Evolutionary conservation across 768 basidiomycete species (phyloP).

Genomic region (Mycena leptocephala): DNA sequence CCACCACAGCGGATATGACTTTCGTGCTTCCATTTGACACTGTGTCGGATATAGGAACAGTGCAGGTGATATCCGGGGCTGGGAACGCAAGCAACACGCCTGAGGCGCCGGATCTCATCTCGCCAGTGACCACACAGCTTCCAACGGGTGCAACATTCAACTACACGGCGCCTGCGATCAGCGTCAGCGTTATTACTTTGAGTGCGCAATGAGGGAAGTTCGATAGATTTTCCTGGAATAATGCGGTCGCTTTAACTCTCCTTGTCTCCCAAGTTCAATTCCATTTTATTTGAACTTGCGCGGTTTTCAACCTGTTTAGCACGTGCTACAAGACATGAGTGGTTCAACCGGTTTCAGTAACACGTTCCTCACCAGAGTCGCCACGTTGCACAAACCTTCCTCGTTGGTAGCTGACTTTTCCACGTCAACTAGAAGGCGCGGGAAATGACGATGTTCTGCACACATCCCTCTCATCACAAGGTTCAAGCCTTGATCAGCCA

Average conservation of each 20-base stretch:
- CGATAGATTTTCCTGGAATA: background rate
- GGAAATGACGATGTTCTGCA: background rate
- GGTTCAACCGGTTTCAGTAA: background rate
- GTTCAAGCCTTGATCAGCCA: background rate
- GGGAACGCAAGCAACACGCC: constrained; percentile 72
- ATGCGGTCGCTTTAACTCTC: background rate
- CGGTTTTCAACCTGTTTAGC: background rate
- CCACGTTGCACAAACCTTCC: too few species aligned
- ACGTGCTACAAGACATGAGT: background rate
- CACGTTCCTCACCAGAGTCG: too few species aligned
- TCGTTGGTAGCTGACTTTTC: background rate
- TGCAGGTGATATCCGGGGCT: constrained; percentile 65
- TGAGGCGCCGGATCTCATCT: constrained; percentile 60
- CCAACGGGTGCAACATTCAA: constrained; percentile 66
- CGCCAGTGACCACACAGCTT: constrained; percentile 63
- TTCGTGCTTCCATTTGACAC: constrained; percentile 71
- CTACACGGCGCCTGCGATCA: constrained; percentile 68
- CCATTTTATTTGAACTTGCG: too few species aligned
- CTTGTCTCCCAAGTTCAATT: too few species aligned
- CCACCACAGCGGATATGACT: constrained; percentile 56
- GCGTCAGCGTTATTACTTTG: constrained; percentile 58
- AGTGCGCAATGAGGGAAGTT: constrained; percentile 38
- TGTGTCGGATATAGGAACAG: constrained; percentile 60
- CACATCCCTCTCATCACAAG: constrained; percentile 5
- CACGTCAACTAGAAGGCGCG: background rate